Percentiles rank a stretch among this genome's conserved stretches.
These are phyloP conservation scores for Yamadazyma pseudoaaseri DNA, from an alignment of 1,139 yeast genomes.

Conservation along the genomic window DNA sequence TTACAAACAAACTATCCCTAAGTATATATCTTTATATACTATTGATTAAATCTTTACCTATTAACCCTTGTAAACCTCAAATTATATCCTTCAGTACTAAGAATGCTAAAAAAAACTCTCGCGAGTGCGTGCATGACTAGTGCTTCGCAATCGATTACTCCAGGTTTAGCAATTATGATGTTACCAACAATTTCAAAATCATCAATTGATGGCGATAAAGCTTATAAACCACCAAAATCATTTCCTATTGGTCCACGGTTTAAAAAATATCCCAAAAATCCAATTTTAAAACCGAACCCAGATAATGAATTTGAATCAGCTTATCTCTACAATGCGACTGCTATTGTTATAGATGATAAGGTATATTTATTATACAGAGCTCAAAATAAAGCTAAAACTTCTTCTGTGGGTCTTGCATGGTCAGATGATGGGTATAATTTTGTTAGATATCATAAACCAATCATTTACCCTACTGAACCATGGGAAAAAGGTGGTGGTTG, in stretches of 20 bases:
- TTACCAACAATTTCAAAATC: slow-evolving; percentile 27
- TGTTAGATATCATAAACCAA: slow-evolving; percentile 31
- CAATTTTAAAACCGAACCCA: slow-evolving; percentile 42
- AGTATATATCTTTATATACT: no score
- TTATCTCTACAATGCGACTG: slow-evolving; percentile 44
- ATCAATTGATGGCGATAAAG: slow-evolving; percentile 31
- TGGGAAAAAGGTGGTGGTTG: slow-evolving; percentile 46
- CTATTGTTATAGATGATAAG: slow-evolving; percentile 40
- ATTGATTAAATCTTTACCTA: no score
- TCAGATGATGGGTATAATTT: slow-evolving; percentile 38
- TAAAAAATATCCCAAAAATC: slow-evolving; percentile 32
- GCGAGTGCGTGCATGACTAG: no score
- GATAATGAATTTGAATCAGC: slow-evolving; percentile 39
- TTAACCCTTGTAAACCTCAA: no score
- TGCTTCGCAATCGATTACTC: no score
- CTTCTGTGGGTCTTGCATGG: slow-evolving; percentile 45
- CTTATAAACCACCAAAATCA: slow-evolving; percentile 33
- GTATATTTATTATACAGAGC: slow-evolving; percentile 43
- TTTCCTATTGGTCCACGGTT: slow-evolving; percentile 46
- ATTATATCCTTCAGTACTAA: background rate
- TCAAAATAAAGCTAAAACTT: slow-evolving; percentile 34
- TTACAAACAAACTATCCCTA: no score
- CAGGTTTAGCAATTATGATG: slow-evolving; percentile 21
- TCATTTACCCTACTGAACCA: slow-evolving; percentile 36
- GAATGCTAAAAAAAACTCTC: no score